A percentile compares a stretch with the other conserved stretches of the same genome.
phyloP scores from a whole-genome alignment of 179 eudicot species.

The Beta lomatogona region DNA sequence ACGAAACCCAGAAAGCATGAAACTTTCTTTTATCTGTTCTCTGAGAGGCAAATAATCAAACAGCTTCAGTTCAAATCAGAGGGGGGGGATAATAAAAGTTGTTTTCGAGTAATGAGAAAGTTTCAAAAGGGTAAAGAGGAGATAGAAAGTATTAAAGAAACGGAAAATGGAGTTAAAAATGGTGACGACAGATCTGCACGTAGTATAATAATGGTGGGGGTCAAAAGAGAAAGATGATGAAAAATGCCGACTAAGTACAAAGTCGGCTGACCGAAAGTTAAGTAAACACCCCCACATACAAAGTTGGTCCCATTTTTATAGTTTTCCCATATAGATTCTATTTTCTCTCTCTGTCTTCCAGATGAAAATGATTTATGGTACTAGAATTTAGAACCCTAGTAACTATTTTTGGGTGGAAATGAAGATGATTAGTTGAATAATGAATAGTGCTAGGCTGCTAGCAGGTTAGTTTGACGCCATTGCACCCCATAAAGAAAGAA shows the following conservation, averaged over 20 bases:
- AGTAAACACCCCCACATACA: not conserved
- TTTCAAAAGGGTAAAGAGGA: not conserved
- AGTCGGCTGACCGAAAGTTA: constrained; percentile 40
- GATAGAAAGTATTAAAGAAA: constrained; percentile 9
- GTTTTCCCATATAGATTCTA: not conserved
- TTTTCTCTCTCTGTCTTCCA: not conserved
- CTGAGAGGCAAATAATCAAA: constrained; percentile 26
- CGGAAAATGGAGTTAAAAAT: not conserved
- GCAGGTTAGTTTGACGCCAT: no score
- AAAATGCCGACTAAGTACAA: constrained; percentile 18
- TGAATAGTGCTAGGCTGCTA: no score
- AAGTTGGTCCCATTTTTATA: not conserved
- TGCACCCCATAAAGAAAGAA: no score
- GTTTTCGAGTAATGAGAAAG: not conserved
- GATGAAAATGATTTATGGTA: not conserved
- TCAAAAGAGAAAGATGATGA: constrained; percentile 3
- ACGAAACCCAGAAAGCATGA: constrained; percentile 25
- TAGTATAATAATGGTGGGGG: constrained; percentile 27
- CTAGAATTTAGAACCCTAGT: not conserved
- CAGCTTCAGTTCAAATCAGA: constrained; percentile 8
- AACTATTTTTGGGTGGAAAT: not conserved
- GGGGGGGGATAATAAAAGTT: constrained; percentile 1
- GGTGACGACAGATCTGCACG: constrained; percentile 50
- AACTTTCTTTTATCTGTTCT: constrained; percentile 1
- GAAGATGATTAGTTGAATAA: not conserved